A percentile compares a stretch with the other conserved stretches of the same genome.
These are phyloP conservation scores for Naganishia sp. DNA, from an alignment of 1,284 basidiomycete genomes.

Conservation along the genomic window DNA sequence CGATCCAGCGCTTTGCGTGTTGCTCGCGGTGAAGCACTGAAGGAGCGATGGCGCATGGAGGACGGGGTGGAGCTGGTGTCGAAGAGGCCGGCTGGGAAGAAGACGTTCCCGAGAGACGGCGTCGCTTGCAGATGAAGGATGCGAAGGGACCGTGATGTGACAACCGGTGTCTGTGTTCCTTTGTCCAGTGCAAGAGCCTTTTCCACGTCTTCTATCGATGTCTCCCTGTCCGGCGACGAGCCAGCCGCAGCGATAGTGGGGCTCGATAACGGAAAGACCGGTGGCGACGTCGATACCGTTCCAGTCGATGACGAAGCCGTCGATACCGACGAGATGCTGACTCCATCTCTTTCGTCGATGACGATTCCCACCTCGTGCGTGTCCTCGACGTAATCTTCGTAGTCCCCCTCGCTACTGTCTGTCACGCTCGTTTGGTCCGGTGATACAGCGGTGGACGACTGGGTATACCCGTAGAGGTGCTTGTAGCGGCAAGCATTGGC, in stretches of 20 bases:
- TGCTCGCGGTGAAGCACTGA: not conserved
- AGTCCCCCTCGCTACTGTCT: not conserved
- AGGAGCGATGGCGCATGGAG: not conserved
- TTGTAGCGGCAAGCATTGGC: constrained; percentile 20
- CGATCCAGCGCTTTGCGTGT: not conserved
- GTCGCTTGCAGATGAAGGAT: too few relatives aligned
- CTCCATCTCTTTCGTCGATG: constrained; percentile 1
- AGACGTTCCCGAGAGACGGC: not conserved
- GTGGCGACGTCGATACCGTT: not conserved
- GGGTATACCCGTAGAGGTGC: constrained; percentile 14
- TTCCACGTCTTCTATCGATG: not conserved
- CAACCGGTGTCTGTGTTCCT: too few relatives aligned
- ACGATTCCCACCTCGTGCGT: not conserved
- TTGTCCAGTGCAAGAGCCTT: too few relatives aligned
- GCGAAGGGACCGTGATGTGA: too few relatives aligned
- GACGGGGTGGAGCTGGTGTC: not conserved
- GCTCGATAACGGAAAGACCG: not conserved
- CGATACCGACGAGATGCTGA: not conserved
- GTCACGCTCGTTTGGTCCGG: not conserved
- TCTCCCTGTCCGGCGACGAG: not conserved
- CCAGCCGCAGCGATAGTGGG: not conserved
- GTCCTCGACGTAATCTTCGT: constrained; percentile 5
- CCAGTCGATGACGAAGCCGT: not conserved
- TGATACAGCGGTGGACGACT: not conserved
- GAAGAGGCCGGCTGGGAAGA: not conserved